Percentiles rank a stretch among this genome's conserved stretches.
Evolutionary conservation across 345 rosid species (phyloP).

Genomic region (Brassica rapa): DNA sequence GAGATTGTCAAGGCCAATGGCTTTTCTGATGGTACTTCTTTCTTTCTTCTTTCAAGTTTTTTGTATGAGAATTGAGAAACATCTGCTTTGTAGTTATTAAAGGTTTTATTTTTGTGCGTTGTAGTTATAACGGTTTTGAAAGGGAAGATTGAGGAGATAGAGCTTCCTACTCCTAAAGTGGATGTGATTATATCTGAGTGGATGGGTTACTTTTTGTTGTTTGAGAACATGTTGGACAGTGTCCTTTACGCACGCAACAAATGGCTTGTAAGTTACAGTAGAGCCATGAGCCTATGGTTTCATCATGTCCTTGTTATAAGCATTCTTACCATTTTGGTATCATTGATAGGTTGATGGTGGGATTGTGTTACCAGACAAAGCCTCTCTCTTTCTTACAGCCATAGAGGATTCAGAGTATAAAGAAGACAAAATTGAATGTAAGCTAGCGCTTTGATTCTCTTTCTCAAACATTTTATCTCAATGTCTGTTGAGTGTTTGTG

Average conservation of each 20-base stretch:
- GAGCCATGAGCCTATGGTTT: neutral
- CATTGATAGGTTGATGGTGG: slow-evolving; percentile 70
- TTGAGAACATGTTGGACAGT: slow-evolving; percentile 91
- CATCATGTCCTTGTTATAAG: neutral
- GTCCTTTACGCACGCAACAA: slow-evolving; percentile 93
- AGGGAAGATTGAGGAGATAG: slow-evolving; percentile 96
- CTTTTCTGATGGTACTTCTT: slow-evolving; percentile 63
- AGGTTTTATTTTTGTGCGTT: slow-evolving; percentile 15
- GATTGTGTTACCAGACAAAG: slow-evolving; percentile 85
- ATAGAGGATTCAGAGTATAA: slow-evolving; percentile 97
- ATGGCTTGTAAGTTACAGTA: slow-evolving; percentile 85
- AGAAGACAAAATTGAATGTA: slow-evolving; percentile 95
- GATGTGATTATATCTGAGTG: slow-evolving; percentile 97
- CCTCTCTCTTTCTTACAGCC: slow-evolving; percentile 85
- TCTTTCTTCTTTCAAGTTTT: neutral
- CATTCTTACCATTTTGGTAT: neutral
- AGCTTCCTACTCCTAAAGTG: slow-evolving; percentile 84
- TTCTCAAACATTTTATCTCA: neutral
- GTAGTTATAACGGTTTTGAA: slow-evolving; percentile 90
- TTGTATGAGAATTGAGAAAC: no score
- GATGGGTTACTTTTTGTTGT: slow-evolving; percentile 98
- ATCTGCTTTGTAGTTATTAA: neutral
- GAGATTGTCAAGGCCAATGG: slow-evolving; percentile 89
- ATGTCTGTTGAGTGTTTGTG: neutral
- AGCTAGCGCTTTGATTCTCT: slow-evolving; percentile 41